Evolutionary conservation across 2,329 filamentous ascomycete genomes (phyloP), one percentile per base, ranked within the genome.

Genomic region (Dactylellina sp.): DNA sequence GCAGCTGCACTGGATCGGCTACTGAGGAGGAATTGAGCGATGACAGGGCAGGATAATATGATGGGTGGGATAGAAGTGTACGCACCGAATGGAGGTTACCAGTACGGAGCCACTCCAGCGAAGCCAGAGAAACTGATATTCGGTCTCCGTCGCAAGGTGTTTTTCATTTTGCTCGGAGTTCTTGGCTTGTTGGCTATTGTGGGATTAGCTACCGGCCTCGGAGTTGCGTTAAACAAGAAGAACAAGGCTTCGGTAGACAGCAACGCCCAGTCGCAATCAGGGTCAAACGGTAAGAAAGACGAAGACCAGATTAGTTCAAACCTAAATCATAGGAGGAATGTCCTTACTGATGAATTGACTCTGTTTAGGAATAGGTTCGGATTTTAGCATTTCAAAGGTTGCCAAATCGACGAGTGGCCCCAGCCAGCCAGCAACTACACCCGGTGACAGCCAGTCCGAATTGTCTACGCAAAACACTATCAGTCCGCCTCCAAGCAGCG

Each of bases 191-290:
- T 62, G 20, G 32, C 66, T 7, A 61, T 74, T n/a, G 61, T 53
- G 0, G 70, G 61, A 1, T 32, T 74, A 1, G 61, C 35, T 14
- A 56, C 61, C 0, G 70, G 70, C 1, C 49, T 74, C 20, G 70
- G 53, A 5, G 46, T 74, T 14, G 70, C 70, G 2, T 49, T 74
- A 37, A 60, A 55, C n/a, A 62, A 55, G 42, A 74, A 62, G 16
- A 47, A 50, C 6, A 16, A 39, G 7, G 25, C 24, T 49, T 61
- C 68, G 0, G n/a, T 32, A 4, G 28, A 32, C 28, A 32, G 14
- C 7, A 44, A 18, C 18, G 7, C 39, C 16, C 37, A 49, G 37
- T 44, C 39, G 22, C 14, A 20, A 18, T 57, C 53, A 2, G 37
- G 53, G 12, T 18, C n/a, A n/a, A 35, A 44, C 4, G 37, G 37